A percentile compares a stretch with the other conserved stretches of the same genome.
Conservation (phyloP, 2,329 filamentous ascomycete species). For the Xylaria sp. region DNA sequence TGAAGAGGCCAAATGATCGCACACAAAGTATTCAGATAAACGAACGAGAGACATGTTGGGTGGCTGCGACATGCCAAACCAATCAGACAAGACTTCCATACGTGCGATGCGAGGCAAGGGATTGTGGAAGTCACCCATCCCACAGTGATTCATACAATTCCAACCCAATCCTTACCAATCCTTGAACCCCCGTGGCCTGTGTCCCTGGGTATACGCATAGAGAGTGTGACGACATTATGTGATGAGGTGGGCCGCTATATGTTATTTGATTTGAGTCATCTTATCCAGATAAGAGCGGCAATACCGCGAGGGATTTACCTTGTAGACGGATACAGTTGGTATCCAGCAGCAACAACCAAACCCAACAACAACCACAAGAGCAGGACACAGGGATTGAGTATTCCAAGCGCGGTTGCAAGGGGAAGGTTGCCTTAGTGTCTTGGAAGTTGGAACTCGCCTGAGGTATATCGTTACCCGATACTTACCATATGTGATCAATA, state of each 20-base stretch:
- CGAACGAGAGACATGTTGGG: slow-evolving; percentile 22
- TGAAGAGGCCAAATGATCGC: slow-evolving; percentile 23
- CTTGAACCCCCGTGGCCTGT: slow-evolving; percentile 15
- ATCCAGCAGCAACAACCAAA: background rate
- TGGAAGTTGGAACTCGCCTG: background rate
- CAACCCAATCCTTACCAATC: slow-evolving; percentile 8
- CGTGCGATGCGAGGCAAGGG: slow-evolving; percentile 17
- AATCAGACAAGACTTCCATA: slow-evolving; percentile 27
- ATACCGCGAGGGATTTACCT: background rate
- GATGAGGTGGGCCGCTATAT: slow-evolving; percentile 19
- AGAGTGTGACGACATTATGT: slow-evolving; percentile 22
- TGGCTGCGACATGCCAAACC: slow-evolving; percentile 23
- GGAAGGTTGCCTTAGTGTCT: background rate
- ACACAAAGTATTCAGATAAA: slow-evolving; percentile 32
- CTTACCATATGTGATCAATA: background rate
- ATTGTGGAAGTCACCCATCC: slow-evolving; percentile 12
- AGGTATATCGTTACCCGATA: slow-evolving; percentile 6
- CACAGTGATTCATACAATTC: slow-evolving; percentile 23
- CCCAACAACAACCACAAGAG: background rate
- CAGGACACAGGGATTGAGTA: background rate
- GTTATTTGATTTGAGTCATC: background rate
- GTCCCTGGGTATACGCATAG: slow-evolving; percentile 8
- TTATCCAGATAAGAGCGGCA: slow-evolving; percentile 19
- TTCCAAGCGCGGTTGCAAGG: background rate
- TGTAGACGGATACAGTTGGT: background rate